Conservation (phyloP, 1,284 basidiomycete species). For the Apiotrichum veenhuisii region DNA sequence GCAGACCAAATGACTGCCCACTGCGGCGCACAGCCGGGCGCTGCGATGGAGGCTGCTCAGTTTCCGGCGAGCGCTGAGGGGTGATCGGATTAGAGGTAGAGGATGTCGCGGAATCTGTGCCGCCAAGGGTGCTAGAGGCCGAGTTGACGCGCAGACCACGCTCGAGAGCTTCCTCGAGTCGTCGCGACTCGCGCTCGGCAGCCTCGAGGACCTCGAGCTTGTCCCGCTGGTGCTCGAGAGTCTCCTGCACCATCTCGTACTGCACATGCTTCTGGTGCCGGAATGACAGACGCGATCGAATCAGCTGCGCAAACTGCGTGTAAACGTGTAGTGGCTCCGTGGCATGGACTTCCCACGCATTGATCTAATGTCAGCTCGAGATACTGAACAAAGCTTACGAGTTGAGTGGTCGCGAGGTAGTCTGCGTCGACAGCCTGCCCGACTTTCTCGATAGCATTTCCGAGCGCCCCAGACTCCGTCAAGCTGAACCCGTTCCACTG, state of each 20-base stretch:
- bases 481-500: constrained; percentile 93
- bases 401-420: constrained; percentile 83
- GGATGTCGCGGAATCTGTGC: neutral
- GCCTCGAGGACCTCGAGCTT: constrained; percentile 86
- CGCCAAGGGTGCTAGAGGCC: neutral
- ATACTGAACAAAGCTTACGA: constrained; percentile 56
- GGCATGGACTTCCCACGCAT: constrained; percentile 87
- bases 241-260: constrained; percentile 93
- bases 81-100: neutral
- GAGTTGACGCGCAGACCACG: constrained; percentile 35
- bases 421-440: constrained; percentile 94
- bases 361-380: constrained; percentile 58
- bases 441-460: constrained; percentile 47
- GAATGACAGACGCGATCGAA: constrained; percentile 88
- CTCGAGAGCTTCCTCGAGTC: constrained; percentile 79
- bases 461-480: constrained; percentile 52
- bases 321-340: constrained; percentile 96
- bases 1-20: constrained; percentile 66
- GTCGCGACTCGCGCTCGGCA: constrained; percentile 82
- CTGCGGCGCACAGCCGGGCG: constrained; percentile 17
- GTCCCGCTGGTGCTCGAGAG: constrained; percentile 79
- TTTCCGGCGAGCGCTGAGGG: constrained; percentile 6
- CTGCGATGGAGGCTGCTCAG: neutral
- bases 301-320: constrained; percentile 87
- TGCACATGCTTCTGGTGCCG: constrained; percentile 98